phyloP scores from a whole-genome alignment of 192 early-diverging fungal genomes.

The Dispira simplex region DNA sequence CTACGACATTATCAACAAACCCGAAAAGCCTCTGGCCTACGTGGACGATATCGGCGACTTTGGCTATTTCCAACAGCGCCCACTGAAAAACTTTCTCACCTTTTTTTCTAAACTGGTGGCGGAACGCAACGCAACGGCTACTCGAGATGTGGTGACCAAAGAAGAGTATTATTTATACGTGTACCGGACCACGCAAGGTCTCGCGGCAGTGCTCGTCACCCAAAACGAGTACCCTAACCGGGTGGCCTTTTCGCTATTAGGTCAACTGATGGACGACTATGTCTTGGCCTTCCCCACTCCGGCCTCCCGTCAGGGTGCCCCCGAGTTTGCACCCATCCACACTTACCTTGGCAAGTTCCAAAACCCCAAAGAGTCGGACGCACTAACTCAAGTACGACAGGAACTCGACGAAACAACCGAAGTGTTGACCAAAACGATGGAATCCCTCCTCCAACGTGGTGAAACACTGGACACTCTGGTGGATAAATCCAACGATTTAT shows the following conservation, averaged over 20 bases:
- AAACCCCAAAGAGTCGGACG: slow-evolving; percentile 84
- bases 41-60: slow-evolving; percentile 65
- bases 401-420: slow-evolving; percentile 96
- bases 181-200: slow-evolving; percentile 50
- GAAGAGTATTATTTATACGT: slow-evolving; percentile 70
- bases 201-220: slow-evolving; percentile 61
- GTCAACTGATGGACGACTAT: slow-evolving; percentile 83
- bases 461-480: slow-evolving; percentile 84
- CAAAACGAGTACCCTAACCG: slow-evolving; percentile 83
- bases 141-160: slow-evolving; percentile 67
- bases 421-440: slow-evolving; percentile 90
- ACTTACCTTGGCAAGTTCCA: slow-evolving; percentile 66
- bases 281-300: slow-evolving; percentile 37
- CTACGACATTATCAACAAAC: not conserved
- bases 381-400: slow-evolving; percentile 82
- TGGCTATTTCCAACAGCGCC: slow-evolving; percentile 57
- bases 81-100: slow-evolving; percentile 58
- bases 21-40: slow-evolving; percentile 27
- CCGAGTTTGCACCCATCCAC: slow-evolving; percentile 51
- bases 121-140: slow-evolving; percentile 65
- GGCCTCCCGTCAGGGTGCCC: slow-evolving; percentile 14
- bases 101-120: slow-evolving; percentile 73
- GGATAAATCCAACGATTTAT: slow-evolving; percentile 64
- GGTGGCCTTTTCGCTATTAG: slow-evolving; percentile 71
- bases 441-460: slow-evolving; percentile 71